Evolutionary conservation across 225 moss, liverwort and hornwort species (phyloP), one percentile per base, ranked within the genome.

Genomic region (Bryoerythrophyllum caledonicum): DNA sequence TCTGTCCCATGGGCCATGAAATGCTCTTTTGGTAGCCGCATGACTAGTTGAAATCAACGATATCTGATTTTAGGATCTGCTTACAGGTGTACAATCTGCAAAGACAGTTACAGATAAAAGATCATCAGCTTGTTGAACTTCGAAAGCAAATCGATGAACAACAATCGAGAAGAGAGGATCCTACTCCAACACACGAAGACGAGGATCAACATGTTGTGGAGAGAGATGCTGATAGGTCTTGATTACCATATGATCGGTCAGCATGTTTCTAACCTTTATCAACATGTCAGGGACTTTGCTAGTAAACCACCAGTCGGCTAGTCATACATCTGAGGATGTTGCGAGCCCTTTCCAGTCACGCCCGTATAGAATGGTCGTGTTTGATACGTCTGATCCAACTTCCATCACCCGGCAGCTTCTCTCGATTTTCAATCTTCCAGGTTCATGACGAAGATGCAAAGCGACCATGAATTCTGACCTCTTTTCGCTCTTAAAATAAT

Each of bases 81-180:
- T 65, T 85, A 65, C 83, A 93, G 93, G 84, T 91, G 40, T 89
- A 85, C 57, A 80, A 85, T 65, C 62, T 93, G 67, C 93, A 90
- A 67, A 83, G 80, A 77, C 84, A 91, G 63, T 52, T 93, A 54
- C 91, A 89, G 78, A 84, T 86, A 62, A 86, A 81, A 56, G 92
- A 88, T 19, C 73, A 86, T 81, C 87, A 90, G 65, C 63, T 86
- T 60, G 78, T 55, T 61, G 89, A 88, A 57, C 84, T 89, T 60
- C 80, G 79, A 20, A 89, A 89, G 68, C 84, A 84, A 76, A 76
- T 75, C 13, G 91, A 90, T 54, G 78, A 49, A 24, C 87, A 84
- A 38, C 87, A 88, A 24, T 71, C 72, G 25, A 84, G 72, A 48
- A 77, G 74, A 61, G 87, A 86, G 71, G 79, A 78, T 41, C 68